Conservation (phyloP, 2,329 filamentous ascomycete species). For the Trichoderma polysporum region DNA sequence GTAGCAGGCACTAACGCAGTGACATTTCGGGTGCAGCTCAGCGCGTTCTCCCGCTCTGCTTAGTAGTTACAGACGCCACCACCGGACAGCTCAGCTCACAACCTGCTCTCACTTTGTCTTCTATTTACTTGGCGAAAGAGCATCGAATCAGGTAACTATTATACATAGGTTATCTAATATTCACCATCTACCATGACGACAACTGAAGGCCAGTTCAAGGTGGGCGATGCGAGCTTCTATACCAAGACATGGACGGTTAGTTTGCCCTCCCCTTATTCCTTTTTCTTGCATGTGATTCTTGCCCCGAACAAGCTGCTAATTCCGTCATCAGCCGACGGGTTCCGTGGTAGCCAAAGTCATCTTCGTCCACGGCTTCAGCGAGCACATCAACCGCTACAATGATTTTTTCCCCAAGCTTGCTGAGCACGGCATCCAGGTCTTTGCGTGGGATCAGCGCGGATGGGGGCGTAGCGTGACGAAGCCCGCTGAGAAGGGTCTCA, state of each 20-base stretch:
- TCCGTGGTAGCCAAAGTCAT: conserved; percentile 68
- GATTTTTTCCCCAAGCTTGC: conserved; percentile 71
- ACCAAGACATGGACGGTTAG: conserved; percentile 60
- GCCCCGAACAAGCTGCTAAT: neutral
- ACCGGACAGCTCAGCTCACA: neutral
- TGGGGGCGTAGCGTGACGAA: conserved; percentile 74
- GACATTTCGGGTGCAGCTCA: neutral
- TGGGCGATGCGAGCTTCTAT: conserved; percentile 49
- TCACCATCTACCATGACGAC: conserved; percentile 36
- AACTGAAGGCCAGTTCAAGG: conserved; percentile 51
- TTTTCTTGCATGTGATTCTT: neutral
- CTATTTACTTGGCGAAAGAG: neutral
- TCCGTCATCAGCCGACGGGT: conserved; percentile 49
- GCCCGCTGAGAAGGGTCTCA: conserved; percentile 64
- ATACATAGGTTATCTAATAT: neutral
- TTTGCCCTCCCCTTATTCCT: conserved; percentile 15
- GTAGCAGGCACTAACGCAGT: neutral
- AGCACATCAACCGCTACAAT: conserved; percentile 77
- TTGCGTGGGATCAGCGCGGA: conserved; percentile 81
- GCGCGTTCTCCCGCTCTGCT: neutral
- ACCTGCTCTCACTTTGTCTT: neutral
- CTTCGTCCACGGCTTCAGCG: conserved; percentile 87
- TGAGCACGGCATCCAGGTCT: conserved; percentile 69
- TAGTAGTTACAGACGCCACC: neutral
- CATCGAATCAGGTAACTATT: neutral